These are phyloP conservation scores for Claviceps sp. DNA, from an alignment of 2,329 filamentous ascomycete species.

Conservation along the genomic window DNA sequence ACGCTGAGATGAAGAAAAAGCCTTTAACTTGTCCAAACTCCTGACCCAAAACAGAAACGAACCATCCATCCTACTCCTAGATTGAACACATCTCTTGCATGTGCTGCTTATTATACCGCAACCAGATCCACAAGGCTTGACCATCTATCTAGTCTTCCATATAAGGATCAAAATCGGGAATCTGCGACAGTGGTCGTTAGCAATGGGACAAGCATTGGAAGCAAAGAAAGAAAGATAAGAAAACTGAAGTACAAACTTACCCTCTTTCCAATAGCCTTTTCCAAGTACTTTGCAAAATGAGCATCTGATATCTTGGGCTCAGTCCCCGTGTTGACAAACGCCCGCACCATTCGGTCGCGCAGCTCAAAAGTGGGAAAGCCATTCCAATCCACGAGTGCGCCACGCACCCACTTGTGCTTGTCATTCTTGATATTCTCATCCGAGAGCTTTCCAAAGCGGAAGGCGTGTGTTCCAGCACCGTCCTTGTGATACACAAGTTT, in stretches of 20 bases:
- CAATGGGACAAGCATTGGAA: background rate
- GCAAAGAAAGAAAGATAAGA: background rate
- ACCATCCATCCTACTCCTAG: no score
- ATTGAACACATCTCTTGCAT: no score
- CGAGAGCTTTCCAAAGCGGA: constrained; percentile 14
- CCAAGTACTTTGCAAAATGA: constrained; percentile 4
- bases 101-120: no score
- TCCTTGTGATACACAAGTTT: constrained; percentile 24
- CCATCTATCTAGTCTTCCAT: no score
- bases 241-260: background rate
- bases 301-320: constrained; percentile 6
- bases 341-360: constrained; percentile 6
- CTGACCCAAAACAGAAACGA: no score
- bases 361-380: constrained; percentile 3
- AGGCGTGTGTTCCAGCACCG: constrained; percentile 18
- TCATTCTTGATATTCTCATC: constrained; percentile 16
- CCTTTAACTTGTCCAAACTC: no score
- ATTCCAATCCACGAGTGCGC: constrained; percentile 10
- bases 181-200: background rate
- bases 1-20: no score
- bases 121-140: no score
- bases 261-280: constrained; percentile 3
- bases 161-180: background rate
- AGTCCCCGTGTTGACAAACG: constrained; percentile 2
- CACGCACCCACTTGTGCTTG: constrained; percentile 17